Base-by-base conservation (phyloP, 176 grass and related monocot species). In the Melocanna baccifera region DNA sequence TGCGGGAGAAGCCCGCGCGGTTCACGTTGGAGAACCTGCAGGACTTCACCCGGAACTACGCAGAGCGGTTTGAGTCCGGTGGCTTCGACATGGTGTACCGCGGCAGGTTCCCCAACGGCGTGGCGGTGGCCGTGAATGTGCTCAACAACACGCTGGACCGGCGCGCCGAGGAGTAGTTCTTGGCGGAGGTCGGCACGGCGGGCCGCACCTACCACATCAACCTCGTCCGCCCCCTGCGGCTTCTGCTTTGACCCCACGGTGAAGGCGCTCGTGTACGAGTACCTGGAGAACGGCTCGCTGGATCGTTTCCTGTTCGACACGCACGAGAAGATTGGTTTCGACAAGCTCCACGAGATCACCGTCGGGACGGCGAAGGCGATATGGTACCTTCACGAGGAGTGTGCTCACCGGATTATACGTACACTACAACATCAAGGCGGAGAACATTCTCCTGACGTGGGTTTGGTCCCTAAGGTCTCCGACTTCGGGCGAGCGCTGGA, bases 401-500 rank as follows among this genome's bases (percentile, higher is more conserved):
- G 91, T 66, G 46, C 56, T n/a, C n/a, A n/a, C n/a, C n/a, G n/a
- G n/a, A n/a, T n/a, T n/a, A n/a, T n/a, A n/a, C n/a, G 39, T 91
- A 9, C 92, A 94, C 77, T 93, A 93, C 48, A 86, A 93, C 70
- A 93, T 91, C 80, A 93, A 93, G 68, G 88, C 91, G 0, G 91
- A 6, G 11, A 93, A 93, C 76, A 69, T 93, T 12, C 82, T 93
- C 2, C 59, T 93, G 53, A 26, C 2, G 81, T 71, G 1, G 61
- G 82, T 28, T 81, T 72, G 56, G 42, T 41, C 1, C 88, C 91
- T 0, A 93, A 93, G 69, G 88, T 34, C 32, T 3, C 32, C 32
- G 32, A 34, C 32, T n/a, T n/a, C n/a, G n/a, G n/a, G n/a, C n/a
- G n/a, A n/a, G n/a, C n/a, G n/a, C n/a, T n/a, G n/a, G n/a, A n/a